Base-by-base conservation (phyloP, 78 protist genomes). In the Polysphondylium violaceum region DNA sequence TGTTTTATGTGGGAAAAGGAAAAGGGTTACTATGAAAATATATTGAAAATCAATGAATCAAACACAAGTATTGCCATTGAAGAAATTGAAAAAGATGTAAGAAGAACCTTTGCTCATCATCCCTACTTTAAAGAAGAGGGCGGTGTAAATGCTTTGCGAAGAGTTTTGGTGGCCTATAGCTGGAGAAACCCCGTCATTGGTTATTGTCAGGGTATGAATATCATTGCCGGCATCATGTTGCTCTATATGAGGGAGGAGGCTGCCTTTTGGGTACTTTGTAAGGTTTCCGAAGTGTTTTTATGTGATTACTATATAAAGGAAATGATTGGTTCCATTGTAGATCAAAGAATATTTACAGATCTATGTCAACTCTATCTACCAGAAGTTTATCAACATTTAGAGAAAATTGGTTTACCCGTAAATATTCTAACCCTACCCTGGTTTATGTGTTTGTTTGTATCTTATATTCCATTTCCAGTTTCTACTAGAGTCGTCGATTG, bases 141-240 rank as follows among this genome's bases (percentile, higher is more conserved):
- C 27, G 94, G 94, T 67, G 59, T 91, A 12, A 67, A 69, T 36
- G n/a, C 75, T 0, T 59, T 91, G 29, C 55, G 94, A 23, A 19
- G 83, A 6, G 81, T 91, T 1, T 36, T 91, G 29, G 59, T 63
- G 1, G 94, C 94, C 1, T 91, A 91, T 61, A 59, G 91, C 25
- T 44, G 69, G 41, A 41, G 89, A 21, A 93, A 93, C 16, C 97
- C 97, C 19, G 38, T 68, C 12, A 90, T 96, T 25, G 97, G 97
- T 0, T 96, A 96, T 68, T 96, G 97, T 83, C 93, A 85, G 50
- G 47, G 85, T 31, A 93, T 96, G 96, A 96, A 96, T 86, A 87
- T 94, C 23, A 87, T 96, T 3, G 85, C 94, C 8, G 94, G 95
- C 14, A 88, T 93, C 40, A 65, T 96, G 53, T 72, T 96, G 33